A percentile compares a stretch with the other conserved stretches of the same genome.
These are phyloP conservation scores for Epichloe glyceriae DNA, from an alignment of 2,329 filamentous ascomycete genomes.

Conservation along the genomic window DNA sequence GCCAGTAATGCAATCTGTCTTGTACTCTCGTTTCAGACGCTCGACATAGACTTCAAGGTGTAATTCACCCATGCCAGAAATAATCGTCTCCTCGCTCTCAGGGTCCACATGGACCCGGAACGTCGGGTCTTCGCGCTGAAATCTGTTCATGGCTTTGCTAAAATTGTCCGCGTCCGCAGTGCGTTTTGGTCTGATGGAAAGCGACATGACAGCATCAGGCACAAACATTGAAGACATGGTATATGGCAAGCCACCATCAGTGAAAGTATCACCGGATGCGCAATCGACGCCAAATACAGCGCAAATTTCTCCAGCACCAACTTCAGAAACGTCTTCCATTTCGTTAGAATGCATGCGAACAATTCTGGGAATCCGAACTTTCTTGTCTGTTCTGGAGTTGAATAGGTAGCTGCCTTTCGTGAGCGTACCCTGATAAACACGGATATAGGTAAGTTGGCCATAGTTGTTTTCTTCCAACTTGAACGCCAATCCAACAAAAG, in stretches of 20 bases:
- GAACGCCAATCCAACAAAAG: conserved; percentile 92
- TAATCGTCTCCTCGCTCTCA: conserved; percentile 93
- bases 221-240: conserved; percentile 98
- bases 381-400: conserved; percentile 91
- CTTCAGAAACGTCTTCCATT: conserved; percentile 90
- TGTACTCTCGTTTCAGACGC: conserved; percentile 92
- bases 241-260: conserved; percentile 82
- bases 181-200: conserved; percentile 93
- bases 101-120: conserved; percentile 88
- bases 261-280: conserved; percentile 95
- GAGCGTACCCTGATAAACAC: conserved; percentile 89
- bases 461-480: conserved; percentile 99
- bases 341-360: conserved; percentile 99
- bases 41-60: conserved; percentile 97
- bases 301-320: conserved; percentile 94
- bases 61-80: conserved; percentile 95
- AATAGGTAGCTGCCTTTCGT: conserved; percentile 82
- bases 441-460: conserved; percentile 94
- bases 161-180: conserved; percentile 88
- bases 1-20: conserved; percentile 88
- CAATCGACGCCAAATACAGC: conserved; percentile 97
- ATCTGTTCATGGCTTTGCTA: conserved; percentile 96
- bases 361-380: conserved; percentile 90
- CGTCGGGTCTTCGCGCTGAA: conserved; percentile 95
- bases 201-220: conserved; percentile 92